Evolutionary conservation across 345 rosid genomes (phyloP).

Genomic region (Limnanthes douglasii): DNA sequence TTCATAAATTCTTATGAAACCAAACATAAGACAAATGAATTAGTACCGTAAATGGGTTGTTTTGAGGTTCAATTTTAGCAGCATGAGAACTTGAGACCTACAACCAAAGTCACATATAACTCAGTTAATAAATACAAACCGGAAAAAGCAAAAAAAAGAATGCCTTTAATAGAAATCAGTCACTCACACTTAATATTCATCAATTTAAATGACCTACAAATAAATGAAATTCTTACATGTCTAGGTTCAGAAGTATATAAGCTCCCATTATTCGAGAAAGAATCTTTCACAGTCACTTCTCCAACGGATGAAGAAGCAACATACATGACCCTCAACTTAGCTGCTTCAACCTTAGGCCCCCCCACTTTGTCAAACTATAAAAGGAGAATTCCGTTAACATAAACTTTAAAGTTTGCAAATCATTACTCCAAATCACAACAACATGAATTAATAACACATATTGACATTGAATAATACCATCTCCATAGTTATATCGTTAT

Average conservation of each 20-base stretch:
- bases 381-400: not conserved
- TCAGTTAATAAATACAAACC: conserved; percentile 1
- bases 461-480: conserved; percentile 24
- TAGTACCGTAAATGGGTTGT: conserved; percentile 32
- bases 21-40: conserved; percentile 1
- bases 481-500: conserved; percentile 51
- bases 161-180: not conserved
- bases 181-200: not conserved
- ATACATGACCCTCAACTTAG: conserved; percentile 57
- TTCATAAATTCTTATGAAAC: too few species aligned
- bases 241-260: conserved; percentile 29
- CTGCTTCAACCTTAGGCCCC: conserved; percentile 52
- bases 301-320: conserved; percentile 80
- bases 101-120: conserved; percentile 2
- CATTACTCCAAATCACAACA: not conserved
- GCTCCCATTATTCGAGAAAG: conserved; percentile 37
- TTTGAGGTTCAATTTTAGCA: conserved; percentile 20
- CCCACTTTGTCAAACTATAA: conserved; percentile 59
- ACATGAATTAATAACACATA: not conserved
- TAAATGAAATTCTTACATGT: conserved; percentile 26
- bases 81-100: conserved; percentile 12
- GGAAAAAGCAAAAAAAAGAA: not conserved
- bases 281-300: conserved; percentile 83
- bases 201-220: not conserved
- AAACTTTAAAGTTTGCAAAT: not conserved